A percentile compares a stretch with the other conserved stretches of the same genome.
Conservation (phyloP, 2,329 filamentous ascomycete genomes). For the Elsinoe necatrix region DNA sequence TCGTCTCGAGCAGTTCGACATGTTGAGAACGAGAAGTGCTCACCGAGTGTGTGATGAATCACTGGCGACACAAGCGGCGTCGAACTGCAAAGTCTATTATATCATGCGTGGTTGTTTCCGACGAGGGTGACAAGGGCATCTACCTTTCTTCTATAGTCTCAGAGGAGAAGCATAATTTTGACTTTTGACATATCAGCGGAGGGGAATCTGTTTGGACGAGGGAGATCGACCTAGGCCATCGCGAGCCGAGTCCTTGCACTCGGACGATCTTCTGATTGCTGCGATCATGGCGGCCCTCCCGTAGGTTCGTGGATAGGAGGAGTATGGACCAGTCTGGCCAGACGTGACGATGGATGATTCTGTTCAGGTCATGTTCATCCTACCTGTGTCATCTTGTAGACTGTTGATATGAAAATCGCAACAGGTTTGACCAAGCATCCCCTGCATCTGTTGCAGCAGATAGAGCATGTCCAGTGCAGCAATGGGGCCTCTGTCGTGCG, state of each 20-base stretch:
- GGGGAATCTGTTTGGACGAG: background rate
- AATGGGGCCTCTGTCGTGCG: background rate
- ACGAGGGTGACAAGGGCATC: background rate
- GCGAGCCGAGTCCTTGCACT: background rate
- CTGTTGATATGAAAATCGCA: background rate
- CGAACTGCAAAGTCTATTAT: too few relatives aligned
- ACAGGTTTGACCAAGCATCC: too few relatives aligned
- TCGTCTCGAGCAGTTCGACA: background rate
- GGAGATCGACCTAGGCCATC: background rate
- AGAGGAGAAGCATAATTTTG: background rate
- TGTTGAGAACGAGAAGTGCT: background rate
- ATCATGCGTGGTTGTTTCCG: background rate
- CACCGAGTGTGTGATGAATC: background rate
- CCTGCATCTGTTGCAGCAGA: too few relatives aligned
- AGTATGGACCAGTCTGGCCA: conserved; percentile 2
- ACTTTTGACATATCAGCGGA: background rate
- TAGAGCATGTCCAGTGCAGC: background rate
- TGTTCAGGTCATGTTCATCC: background rate
- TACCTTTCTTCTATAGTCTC: background rate
- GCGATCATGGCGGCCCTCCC: background rate
- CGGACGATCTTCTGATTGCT: background rate
- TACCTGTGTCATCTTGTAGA: background rate
- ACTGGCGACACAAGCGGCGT: background rate
- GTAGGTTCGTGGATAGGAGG: background rate
- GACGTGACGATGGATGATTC: background rate